Percentiles rank a stretch among this genome's conserved stretches.
These are phyloP conservation scores for Nemophila menziesii DNA, from an alignment of 257 asterid species.

Conservation along the genomic window DNA sequence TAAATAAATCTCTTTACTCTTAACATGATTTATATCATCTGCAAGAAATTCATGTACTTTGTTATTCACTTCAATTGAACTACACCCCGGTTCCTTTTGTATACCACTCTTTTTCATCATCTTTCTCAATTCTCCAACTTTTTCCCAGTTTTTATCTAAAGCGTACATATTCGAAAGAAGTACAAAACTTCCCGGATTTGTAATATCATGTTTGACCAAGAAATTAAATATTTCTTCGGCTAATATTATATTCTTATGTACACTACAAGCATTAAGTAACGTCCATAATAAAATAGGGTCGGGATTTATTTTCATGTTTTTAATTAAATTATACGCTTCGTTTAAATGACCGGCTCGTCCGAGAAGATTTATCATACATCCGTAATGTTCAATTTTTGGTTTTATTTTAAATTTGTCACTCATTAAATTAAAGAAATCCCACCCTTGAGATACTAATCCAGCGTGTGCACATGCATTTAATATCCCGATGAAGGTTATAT, in stretches of 20 bases:
- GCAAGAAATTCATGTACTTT: constrained; percentile 20
- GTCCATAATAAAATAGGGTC: constrained; percentile 24
- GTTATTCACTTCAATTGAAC: constrained; percentile 21
- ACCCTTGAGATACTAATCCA: constrained; percentile 18
- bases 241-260: constrained; percentile 11
- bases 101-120: constrained; percentile 18
- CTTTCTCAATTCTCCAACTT: constrained; percentile 19
- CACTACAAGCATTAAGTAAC: constrained; percentile 19
- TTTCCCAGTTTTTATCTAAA: constrained; percentile 18
- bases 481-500: constrained; percentile 19
- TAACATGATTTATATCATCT: constrained; percentile 18
- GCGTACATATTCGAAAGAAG: constrained; percentile 25
- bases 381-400: constrained; percentile 22
- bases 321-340: constrained; percentile 18
- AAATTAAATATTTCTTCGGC: constrained; percentile 15
- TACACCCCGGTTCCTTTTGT: constrained; percentile 24
- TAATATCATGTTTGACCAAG: constrained; percentile 7
- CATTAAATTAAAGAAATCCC: constrained; percentile 16
- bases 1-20: constrained; percentile 16
- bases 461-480: constrained; percentile 23
- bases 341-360: constrained; percentile 18
- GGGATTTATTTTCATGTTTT: constrained; percentile 18
- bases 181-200: constrained; percentile 19
- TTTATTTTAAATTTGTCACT: constrained; percentile 3
- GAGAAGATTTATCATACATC: constrained; percentile 22